Percentiles rank a stretch among this genome's conserved stretches.
Conservation (phyloP, 1,139 yeast genomes). For the Yamadazyma diddensiae region DNA sequence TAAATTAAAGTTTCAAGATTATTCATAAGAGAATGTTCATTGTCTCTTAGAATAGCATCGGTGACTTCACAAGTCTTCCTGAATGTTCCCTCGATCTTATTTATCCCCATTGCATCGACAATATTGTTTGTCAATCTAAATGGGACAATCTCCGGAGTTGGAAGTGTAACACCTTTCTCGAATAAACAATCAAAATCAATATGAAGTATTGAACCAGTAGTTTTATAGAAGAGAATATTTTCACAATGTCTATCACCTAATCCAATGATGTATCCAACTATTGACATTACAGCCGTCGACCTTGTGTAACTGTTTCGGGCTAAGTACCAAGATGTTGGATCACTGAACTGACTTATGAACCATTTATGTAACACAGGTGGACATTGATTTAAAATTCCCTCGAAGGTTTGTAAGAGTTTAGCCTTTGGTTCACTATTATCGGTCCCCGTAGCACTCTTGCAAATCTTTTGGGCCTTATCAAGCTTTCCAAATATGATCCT, state of each 20-base stretch:
- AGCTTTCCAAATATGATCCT: constrained; percentile 31
- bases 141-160: constrained; percentile 90
- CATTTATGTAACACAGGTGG: constrained; percentile 83
- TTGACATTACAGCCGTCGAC: constrained; percentile 94
- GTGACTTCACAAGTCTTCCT: constrained; percentile 86
- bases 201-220: constrained; percentile 78
- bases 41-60: constrained; percentile 63
- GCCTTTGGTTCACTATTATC: constrained; percentile 13
- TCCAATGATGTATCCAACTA: constrained; percentile 88
- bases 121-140: constrained; percentile 86
- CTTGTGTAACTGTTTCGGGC: constrained; percentile 74
- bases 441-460: constrained; percentile 15
- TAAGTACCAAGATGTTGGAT: constrained; percentile 83
- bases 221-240: constrained; percentile 72
- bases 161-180: constrained; percentile 72
- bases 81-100: constrained; percentile 89
- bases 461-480: constrained; percentile 41
- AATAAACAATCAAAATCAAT: constrained; percentile 96
- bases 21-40: constrained; percentile 89
- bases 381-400: constrained; percentile 35
- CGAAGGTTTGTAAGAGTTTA: constrained; percentile 27
- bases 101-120: constrained; percentile 88
- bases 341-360: constrained; percentile 87
- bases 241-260: constrained; percentile 97
- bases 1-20: constrained; percentile 88